Evolutionary conservation across 345 rosid genomes (phyloP), one percentile per base, ranked within the genome.

Genomic region (Gynandropsis gynandra): DNA sequence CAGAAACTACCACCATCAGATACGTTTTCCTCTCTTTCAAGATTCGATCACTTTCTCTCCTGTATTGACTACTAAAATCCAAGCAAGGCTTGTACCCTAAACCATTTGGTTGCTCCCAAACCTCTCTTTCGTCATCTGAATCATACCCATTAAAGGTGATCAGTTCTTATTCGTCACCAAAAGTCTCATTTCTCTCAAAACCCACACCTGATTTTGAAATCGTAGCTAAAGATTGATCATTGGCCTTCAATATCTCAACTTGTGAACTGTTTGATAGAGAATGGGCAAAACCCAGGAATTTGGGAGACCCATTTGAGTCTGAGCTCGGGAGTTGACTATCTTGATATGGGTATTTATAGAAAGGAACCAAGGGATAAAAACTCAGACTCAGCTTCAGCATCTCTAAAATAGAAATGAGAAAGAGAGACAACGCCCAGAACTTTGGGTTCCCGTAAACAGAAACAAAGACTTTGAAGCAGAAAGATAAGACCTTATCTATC

Each of bases 61-160:
- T 68, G 43, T 93, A 93, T 18, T 69, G 81, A 31, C 7, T 1
- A 42, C 72, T 83, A 66, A 88, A 80, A 4, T 40, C 55, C 72
- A 93, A 64, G 40, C 95, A 88, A 9, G 99, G 94, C 59, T 65
- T 72, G 63, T 81, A 93, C 5, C 97, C 92, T 74, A 85, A 53
- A 9, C 97, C 94, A 49, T 85, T 82, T n/a, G 99, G 99, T 60
- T 93, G 97, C 68, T 75, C 77, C 99, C 99, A 93, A 42, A 93
- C 81, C 72, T 76, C 96, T 27, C 62, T 59, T 19, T 54, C 70
- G 33, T 27, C 59, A 1, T 43, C 66, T 42, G 3, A 10, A 47
- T 10, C 56, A 44, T 64, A 16, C 11, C 43, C 56, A 31, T 10
- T 18, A 27, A 52, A 38, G 38, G 54, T 10, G 52, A 47, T 11